Conservation (phyloP, 1,284 basidiomycete genomes). For the Heterobasidion irregulare region DNA sequence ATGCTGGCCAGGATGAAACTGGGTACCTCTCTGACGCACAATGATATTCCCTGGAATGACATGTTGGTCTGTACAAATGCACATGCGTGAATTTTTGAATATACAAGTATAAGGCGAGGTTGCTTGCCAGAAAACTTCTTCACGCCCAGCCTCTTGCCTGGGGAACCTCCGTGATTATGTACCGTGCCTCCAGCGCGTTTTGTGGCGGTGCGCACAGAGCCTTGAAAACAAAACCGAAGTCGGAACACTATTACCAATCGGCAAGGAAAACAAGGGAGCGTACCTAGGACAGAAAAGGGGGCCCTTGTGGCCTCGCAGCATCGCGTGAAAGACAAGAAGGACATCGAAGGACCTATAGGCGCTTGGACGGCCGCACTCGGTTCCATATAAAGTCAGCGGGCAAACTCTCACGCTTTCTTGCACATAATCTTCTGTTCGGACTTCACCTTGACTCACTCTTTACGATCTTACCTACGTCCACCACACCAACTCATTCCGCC, state of each 20-base stretch:
- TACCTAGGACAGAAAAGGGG: constrained; percentile 47
- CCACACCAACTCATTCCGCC: background rate
- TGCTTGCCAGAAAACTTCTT: constrained; percentile 87
- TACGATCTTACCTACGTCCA: no score
- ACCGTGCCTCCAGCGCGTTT: constrained; percentile 92
- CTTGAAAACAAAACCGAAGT: constrained; percentile 22
- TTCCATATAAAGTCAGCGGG: background rate
- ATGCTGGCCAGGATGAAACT: constrained; percentile 89
- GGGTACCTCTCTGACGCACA: constrained; percentile 83
- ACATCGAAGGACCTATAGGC: constrained; percentile 21
- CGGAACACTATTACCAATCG: constrained; percentile 3
- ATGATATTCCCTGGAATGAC: constrained; percentile 93
- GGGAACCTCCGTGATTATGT: constrained; percentile 84
- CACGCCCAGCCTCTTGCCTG: constrained; percentile 84
- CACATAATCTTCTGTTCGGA: no score
- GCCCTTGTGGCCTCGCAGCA: constrained; percentile 25
- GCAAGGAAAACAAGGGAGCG: constrained; percentile 8
- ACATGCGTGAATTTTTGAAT: background rate
- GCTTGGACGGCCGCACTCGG: background rate
- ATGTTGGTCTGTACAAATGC: constrained; percentile 54
- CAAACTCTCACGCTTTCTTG: no score
- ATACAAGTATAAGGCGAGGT: background rate
- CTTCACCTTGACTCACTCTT: no score
- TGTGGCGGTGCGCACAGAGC: constrained; percentile 84
- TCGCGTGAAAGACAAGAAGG: constrained; percentile 30